These are phyloP conservation scores for Alternaria gaisen DNA, from an alignment of 2,329 filamentous ascomycete genomes.

Conservation along the genomic window DNA sequence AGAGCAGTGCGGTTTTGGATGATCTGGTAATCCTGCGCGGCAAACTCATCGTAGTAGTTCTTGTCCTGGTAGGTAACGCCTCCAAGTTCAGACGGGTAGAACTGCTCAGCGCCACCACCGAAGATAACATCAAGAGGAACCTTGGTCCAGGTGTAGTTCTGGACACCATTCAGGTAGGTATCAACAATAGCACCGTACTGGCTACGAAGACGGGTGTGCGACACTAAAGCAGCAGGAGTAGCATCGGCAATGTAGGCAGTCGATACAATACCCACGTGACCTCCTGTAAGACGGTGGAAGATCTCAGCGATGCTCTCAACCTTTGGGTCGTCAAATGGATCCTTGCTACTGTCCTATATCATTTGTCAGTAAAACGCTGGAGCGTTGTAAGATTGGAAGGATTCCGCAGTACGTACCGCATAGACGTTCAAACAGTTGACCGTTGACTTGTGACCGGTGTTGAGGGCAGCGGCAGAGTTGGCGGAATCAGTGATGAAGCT, in stretches of 20 bases:
- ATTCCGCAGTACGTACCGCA: slow-evolving; percentile 45
- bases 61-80: slow-evolving; percentile 71
- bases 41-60: slow-evolving; percentile 77
- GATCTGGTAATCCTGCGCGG: slow-evolving; percentile 75
- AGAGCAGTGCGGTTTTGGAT: slow-evolving; percentile 79
- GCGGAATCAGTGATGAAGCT: slow-evolving; percentile 87
- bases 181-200: slow-evolving; percentile 78
- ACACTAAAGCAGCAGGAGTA: slow-evolving; percentile 70
- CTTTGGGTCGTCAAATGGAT: slow-evolving; percentile 83
- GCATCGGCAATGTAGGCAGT: slow-evolving; percentile 86
- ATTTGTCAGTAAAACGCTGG: neutral
- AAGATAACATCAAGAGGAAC: slow-evolving; percentile 81
- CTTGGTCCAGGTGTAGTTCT: slow-evolving; percentile 82
- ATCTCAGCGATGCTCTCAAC: slow-evolving; percentile 84
- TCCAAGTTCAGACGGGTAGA: slow-evolving; percentile 65
- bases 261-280: slow-evolving; percentile 70
- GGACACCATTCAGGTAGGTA: slow-evolving; percentile 76
- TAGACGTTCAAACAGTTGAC: slow-evolving; percentile 87
- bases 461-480: slow-evolving; percentile 83
- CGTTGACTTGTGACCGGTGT: slow-evolving; percentile 83
- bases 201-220: slow-evolving; percentile 74
- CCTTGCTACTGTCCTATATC: slow-evolving; percentile 70
- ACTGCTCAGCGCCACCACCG: slow-evolving; percentile 83
- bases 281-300: slow-evolving; percentile 73
- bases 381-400: neutral